Percentiles rank a stretch among this genome's conserved stretches.
Conservation (phyloP, 129 eudicot species). For the Centaurea solstitialis region DNA sequence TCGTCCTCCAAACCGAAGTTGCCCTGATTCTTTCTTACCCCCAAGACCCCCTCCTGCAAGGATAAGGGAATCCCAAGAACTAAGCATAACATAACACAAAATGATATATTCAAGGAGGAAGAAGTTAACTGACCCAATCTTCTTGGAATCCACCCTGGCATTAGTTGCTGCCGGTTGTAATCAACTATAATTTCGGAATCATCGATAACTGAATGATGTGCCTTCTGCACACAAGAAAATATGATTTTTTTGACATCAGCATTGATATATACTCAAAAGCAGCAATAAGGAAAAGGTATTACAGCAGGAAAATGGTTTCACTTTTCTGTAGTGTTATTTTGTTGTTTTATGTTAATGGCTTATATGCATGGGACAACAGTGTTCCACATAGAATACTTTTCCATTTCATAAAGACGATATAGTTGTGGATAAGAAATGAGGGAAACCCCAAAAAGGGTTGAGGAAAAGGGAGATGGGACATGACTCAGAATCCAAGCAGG, state of each 20-base stretch:
- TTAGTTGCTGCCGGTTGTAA: conserved; percentile 82
- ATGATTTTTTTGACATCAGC: neutral
- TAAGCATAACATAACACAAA: neutral
- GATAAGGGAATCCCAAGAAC: neutral
- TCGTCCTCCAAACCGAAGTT: conserved; percentile 98
- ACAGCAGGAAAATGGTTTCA: neutral
- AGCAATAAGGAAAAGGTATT: neutral
- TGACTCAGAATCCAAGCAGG: neutral
- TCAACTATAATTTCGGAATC: conserved; percentile 92
- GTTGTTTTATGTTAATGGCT: neutral
- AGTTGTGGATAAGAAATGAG: neutral
- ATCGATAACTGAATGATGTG: conserved; percentile 82
- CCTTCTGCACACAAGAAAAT: conserved; percentile 48
- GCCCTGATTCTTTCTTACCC: conserved; percentile 98
- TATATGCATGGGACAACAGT: neutral
- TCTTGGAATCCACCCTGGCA: conserved; percentile 99
- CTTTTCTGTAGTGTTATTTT: neutral
- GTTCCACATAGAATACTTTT: neutral
- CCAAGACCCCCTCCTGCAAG: conserved; percentile 95
- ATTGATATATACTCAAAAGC: neutral
- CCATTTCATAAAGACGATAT: neutral
- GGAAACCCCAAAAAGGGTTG: neutral
- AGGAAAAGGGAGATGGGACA: neutral
- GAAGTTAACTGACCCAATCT: conserved; percentile 70
- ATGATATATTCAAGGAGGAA: neutral